phyloP scores from a whole-genome alignment of 2,329 filamentous ascomycete species.

The Berkeleyomyces rouxiae region DNA sequence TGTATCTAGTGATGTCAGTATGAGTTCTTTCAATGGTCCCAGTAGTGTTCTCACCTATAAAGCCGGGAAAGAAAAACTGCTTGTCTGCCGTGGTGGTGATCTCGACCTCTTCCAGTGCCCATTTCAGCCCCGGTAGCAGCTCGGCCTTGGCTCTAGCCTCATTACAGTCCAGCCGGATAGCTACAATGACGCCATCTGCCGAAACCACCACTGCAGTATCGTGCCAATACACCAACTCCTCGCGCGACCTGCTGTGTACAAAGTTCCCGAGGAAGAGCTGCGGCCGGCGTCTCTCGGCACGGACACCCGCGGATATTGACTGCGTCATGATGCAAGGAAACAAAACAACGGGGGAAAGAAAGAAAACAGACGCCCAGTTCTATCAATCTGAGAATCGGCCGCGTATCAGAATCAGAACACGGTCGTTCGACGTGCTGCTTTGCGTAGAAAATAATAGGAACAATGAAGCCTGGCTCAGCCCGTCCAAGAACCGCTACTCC shows the following conservation, averaged over 20 bases:
- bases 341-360: background rate
- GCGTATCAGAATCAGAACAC: too few species aligned
- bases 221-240: constrained; percentile 35
- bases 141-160: constrained; percentile 20
- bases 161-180: constrained; percentile 25
- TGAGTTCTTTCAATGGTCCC: background rate
- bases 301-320: background rate
- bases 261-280: constrained; percentile 38
- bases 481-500: background rate
- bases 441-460: background rate
- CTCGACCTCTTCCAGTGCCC: constrained; percentile 25
- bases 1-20: constrained; percentile 45
- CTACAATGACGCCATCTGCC: constrained; percentile 31
- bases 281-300: background rate
- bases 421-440: too few species aligned
- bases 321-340: background rate
- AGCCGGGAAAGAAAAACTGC: constrained; percentile 72
- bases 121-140: constrained; percentile 28
- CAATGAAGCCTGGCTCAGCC: background rate
- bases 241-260: constrained; percentile 33
- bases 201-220: constrained; percentile 36
- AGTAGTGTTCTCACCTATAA: constrained; percentile 39
- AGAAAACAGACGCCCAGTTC: too few species aligned
- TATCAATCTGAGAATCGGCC: too few species aligned
- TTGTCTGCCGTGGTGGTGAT: constrained; percentile 25